Evolutionary conservation across 1,139 yeast species (phyloP).

Genomic region (Debaryomyces sp.): DNA sequence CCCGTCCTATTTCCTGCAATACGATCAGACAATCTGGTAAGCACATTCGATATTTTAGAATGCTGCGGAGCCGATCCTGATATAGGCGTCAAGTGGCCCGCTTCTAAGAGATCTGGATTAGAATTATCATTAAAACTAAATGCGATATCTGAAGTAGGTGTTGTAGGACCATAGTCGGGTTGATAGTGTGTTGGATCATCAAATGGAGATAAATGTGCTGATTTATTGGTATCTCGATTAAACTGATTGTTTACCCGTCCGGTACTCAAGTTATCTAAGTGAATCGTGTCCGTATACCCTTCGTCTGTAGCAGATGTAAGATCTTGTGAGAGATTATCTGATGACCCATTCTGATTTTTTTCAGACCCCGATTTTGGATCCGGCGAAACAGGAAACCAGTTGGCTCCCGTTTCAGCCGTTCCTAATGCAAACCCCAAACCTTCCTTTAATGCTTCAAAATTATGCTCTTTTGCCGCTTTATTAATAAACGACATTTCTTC

Average conservation of each 20-base stretch:
- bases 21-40: slow-evolving; percentile 44
- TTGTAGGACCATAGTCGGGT: not conserved
- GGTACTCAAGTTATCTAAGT: slow-evolving; percentile 16
- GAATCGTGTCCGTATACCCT: slow-evolving; percentile 25
- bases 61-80: slow-evolving; percentile 17
- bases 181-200: slow-evolving; percentile 3
- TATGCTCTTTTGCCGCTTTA: slow-evolving; percentile 32
- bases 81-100: slow-evolving; percentile 13
- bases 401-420: slow-evolving; percentile 23
- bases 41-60: slow-evolving; percentile 29
- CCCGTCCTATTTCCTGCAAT: slow-evolving; percentile 39
- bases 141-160: not conserved
- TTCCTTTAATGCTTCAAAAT: slow-evolving; percentile 38
- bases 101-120: slow-evolving; percentile 14
- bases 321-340: not conserved
- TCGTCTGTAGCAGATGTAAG: slow-evolving; percentile 4
- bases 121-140: not conserved
- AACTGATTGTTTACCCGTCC: not conserved
- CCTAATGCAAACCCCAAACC: slow-evolving; percentile 45
- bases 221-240: not conserved
- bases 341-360: not conserved
- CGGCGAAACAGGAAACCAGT: slow-evolving; percentile 35
- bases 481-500: slow-evolving; percentile 18
- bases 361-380: slow-evolving; percentile 1
- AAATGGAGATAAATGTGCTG: slow-evolving; percentile 7